Percentiles rank a stretch among this genome's conserved stretches.
Evolutionary conservation across 768 basidiomycete genomes (phyloP).

Genomic region (Exsudoporus frostii): DNA sequence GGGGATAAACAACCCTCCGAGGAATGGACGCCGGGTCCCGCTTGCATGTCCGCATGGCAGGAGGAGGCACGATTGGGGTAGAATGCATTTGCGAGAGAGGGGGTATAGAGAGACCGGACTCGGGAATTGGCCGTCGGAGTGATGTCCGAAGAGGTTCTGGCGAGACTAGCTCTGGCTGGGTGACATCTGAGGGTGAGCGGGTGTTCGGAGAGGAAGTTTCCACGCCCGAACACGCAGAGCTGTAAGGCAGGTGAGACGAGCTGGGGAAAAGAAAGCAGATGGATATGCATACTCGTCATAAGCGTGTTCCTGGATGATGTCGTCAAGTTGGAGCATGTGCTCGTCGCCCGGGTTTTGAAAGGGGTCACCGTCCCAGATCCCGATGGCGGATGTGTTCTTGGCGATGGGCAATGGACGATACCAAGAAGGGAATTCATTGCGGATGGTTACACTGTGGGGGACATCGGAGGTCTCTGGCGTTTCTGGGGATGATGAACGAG

Average conservation of each 20-base stretch:
- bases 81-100: slow-evolving; percentile 40
- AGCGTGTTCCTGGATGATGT: slow-evolving; percentile 68
- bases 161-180: slow-evolving; percentile 32
- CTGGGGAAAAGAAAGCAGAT: slow-evolving; percentile 3
- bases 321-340: slow-evolving; percentile 64
- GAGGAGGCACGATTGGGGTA: slow-evolving; percentile 69
- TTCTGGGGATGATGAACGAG: slow-evolving; percentile 69
- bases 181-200: slow-evolving; percentile 29
- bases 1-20: slow-evolving; percentile 64
- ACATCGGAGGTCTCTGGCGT: slow-evolving; percentile 65
- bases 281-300: slow-evolving; percentile 64
- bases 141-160: slow-evolving; percentile 33
- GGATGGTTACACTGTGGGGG: slow-evolving; percentile 48
- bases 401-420: slow-evolving; percentile 46
- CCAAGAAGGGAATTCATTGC: slow-evolving; percentile 54
- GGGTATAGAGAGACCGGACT: slow-evolving; percentile 32
- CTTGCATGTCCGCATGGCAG: slow-evolving; percentile 55
- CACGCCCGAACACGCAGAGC: slow-evolving; percentile 18
- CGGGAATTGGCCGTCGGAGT: slow-evolving; percentile 25
- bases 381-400: slow-evolving; percentile 37
- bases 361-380: slow-evolving; percentile 44
- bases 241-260: slow-evolving; percentile 8
- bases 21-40: slow-evolving; percentile 46
- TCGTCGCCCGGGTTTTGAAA: slow-evolving; percentile 49
- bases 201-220: slow-evolving; percentile 16